Percentiles rank a stretch among this genome's conserved stretches.
Conservation (phyloP, 768 basidiomycete species). For the Ramaria sp. region DNA sequence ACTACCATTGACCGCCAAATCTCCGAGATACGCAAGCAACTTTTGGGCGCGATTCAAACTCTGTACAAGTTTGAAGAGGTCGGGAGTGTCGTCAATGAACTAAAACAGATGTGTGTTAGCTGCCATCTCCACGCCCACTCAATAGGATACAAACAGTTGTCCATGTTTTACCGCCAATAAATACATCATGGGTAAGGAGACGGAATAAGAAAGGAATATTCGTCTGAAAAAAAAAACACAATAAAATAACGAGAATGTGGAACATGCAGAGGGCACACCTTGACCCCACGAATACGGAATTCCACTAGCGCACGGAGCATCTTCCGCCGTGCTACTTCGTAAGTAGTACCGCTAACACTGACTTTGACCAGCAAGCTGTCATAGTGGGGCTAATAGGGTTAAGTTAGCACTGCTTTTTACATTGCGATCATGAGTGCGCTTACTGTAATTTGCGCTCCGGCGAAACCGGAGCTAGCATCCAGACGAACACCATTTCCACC, state of each 20-base stretch:
- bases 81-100: conserved; percentile 99
- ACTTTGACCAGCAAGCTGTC: conserved; percentile 97
- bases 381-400: conserved; percentile 71
- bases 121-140: neutral
- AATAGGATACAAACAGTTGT: conserved; percentile 47
- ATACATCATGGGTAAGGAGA: conserved; percentile 90
- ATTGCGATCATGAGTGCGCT: conserved; percentile 14
- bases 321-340: conserved; percentile 96
- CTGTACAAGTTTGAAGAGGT: conserved; percentile 96
- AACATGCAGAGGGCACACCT: conserved; percentile 37
- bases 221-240: conserved; percentile 41
- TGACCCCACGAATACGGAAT: conserved; percentile 98
- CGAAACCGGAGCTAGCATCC: conserved; percentile 95
- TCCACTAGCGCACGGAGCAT: conserved; percentile 99
- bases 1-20: conserved; percentile 95
- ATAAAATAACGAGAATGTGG: neutral
- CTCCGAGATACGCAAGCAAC: conserved; percentile 91
- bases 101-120: conserved; percentile 19
- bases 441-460: conserved; percentile 97
- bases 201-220: conserved; percentile 99
- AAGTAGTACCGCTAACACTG: conserved; percentile 91
- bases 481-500: conserved; percentile 98
- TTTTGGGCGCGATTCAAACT: conserved; percentile 99
- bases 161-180: conserved; percentile 96
- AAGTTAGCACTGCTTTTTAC: neutral